These are phyloP conservation scores for Colletotrichum paranaense DNA, from an alignment of 2,329 filamentous ascomycete genomes.

Conservation along the genomic window DNA sequence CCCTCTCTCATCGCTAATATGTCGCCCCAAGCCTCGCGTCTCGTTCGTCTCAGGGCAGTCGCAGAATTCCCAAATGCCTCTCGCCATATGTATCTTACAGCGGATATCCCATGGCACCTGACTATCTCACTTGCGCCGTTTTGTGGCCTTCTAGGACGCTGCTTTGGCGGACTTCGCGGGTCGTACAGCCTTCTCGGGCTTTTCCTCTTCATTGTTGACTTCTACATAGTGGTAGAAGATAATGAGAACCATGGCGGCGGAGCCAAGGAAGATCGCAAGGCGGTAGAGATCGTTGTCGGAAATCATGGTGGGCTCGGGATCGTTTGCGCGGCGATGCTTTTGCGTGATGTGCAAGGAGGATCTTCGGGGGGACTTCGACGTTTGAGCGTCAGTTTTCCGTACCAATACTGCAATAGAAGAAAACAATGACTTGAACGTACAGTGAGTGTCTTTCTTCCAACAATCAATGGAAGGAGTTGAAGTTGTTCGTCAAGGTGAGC, in stretches of 20 bases:
- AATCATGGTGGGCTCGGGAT: constrained; percentile 77
- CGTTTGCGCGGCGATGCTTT: constrained; percentile 21
- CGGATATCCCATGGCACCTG: background rate
- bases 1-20: background rate
- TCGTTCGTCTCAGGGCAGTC: background rate
- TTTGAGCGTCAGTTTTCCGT: background rate
- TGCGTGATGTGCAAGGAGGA: constrained; percentile 34
- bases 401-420: background rate
- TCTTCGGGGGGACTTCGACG: constrained; percentile 22
- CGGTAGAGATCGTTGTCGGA: constrained; percentile 91
- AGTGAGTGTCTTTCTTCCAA: background rate
- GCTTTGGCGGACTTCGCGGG: constrained; percentile 32
- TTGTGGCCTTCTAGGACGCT: constrained; percentile 3
- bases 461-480: background rate
- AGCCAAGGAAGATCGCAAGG: constrained; percentile 93
- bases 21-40: background rate
- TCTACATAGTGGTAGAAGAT: constrained; percentile 97
- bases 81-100: constrained; percentile 4
- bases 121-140: background rate
- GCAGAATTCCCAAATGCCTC: background rate
- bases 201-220: constrained; percentile 71
- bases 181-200: constrained; percentile 12
- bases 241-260: constrained; percentile 89
- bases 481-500: background rate
- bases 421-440: background rate